Percentiles rank a stretch among this genome's conserved stretches.
Evolutionary conservation across 257 asterid genomes (phyloP).

Genomic region (Prunella vulgaris): DNA sequence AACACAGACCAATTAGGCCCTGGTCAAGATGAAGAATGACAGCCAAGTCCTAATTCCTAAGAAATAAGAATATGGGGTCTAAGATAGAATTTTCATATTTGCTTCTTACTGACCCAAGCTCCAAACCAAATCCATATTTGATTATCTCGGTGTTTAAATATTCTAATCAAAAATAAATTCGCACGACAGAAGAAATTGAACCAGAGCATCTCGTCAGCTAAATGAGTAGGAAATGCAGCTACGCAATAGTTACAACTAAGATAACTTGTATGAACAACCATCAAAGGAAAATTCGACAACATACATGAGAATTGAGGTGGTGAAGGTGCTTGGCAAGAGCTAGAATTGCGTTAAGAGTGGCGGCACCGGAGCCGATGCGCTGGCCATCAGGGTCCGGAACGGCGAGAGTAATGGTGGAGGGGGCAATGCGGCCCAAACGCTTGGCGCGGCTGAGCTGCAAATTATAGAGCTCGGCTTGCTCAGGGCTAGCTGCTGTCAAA

Average conservation of each 20-base stretch:
- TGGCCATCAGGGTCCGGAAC: slow-evolving; percentile 90
- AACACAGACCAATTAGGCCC: slow-evolving; percentile 7
- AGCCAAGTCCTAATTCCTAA: not conserved
- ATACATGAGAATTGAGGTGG: slow-evolving; percentile 26
- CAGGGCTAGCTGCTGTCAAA: slow-evolving; percentile 96
- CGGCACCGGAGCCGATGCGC: slow-evolving; percentile 95
- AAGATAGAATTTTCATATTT: not conserved
- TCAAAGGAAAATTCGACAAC: slow-evolving; percentile 10
- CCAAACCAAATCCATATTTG: not conserved
- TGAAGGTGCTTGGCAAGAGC: slow-evolving; percentile 58
- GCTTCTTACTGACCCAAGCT: not conserved
- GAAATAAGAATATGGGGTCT: not conserved
- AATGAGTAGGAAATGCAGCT: slow-evolving; percentile 5
- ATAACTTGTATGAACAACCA: slow-evolving; percentile 1
- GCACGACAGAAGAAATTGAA: not conserved
- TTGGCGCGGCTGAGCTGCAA: slow-evolving; percentile 91
- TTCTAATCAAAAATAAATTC: not conserved
- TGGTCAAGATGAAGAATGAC: slow-evolving; percentile 4
- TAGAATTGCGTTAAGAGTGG: slow-evolving; percentile 74
- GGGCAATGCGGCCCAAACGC: slow-evolving; percentile 77
- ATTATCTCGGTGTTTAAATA: not conserved
- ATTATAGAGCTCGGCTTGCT: slow-evolving; percentile 80
- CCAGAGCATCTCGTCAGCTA: not conserved
- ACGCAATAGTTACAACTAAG: not conserved
- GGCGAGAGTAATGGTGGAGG: slow-evolving; percentile 69